Evolutionary conservation across 2,329 filamentous ascomycete genomes (phyloP).

Genomic region (Fusarium multiceps): DNA sequence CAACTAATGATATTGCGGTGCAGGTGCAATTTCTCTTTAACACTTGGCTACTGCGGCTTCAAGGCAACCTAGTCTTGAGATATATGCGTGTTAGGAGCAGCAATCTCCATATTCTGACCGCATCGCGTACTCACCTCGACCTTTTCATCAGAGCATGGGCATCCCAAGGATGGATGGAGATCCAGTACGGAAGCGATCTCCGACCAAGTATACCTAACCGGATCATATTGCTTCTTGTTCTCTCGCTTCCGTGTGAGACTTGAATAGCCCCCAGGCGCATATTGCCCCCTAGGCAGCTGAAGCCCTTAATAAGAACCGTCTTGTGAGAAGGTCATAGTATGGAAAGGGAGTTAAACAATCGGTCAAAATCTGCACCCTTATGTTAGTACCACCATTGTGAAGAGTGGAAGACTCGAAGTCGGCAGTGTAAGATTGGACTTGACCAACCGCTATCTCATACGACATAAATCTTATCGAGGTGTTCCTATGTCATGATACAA

Average conservation of each 20-base stretch:
- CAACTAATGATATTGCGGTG: background rate
- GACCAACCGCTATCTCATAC: background rate
- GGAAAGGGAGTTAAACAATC: background rate
- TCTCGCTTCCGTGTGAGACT: background rate
- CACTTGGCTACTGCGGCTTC: background rate
- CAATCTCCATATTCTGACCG: background rate
- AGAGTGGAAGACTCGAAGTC: background rate
- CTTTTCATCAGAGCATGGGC: background rate
- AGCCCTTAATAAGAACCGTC: background rate
- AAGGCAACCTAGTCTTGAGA: background rate
- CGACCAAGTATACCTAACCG: background rate
- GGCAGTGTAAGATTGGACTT: background rate
- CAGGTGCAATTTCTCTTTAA: background rate
- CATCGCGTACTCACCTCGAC: background rate
- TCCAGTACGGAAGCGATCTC: background rate
- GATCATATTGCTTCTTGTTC: background rate
- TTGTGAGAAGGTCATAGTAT: background rate
- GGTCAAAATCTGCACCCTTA: background rate
- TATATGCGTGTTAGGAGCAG: background rate
- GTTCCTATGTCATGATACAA: background rate
- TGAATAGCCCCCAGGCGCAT: background rate
- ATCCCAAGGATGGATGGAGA: background rate
- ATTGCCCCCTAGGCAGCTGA: background rate
- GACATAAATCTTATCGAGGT: background rate
- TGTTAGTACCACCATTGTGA: background rate